Conservation (phyloP, 192 early-diverging fungal genomes). For the Jimgerdemannia flammicorona region DNA sequence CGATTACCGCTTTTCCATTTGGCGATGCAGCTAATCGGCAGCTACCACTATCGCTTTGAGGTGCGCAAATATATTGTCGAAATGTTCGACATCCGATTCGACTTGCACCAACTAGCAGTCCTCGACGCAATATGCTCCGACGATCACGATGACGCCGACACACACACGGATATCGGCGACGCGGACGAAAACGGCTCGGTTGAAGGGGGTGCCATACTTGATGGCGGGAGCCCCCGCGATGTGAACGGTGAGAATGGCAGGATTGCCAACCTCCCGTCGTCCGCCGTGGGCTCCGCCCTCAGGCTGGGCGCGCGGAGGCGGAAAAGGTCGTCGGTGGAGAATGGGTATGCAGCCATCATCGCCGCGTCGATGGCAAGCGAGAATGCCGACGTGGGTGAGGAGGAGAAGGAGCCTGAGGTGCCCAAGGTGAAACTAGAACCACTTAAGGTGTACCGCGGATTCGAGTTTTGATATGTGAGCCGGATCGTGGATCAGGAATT, state of each 20-base stretch:
- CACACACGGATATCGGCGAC: not conserved
- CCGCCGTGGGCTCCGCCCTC: too few relatives aligned
- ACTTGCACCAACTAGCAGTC: constrained; percentile 32
- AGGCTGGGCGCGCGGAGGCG: not conserved
- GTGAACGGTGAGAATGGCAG: not conserved
- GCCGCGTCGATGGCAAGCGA: not conserved
- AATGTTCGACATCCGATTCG: constrained; percentile 69
- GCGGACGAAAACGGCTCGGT: not conserved
- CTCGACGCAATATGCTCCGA: constrained; percentile 32
- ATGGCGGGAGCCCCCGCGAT: not conserved
- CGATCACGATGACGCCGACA: not conserved
- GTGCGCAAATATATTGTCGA: constrained; percentile 72
- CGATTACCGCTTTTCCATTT: constrained; percentile 51
- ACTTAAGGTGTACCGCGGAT: not conserved
- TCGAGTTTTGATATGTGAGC: not conserved
- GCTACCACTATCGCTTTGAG: constrained; percentile 70
- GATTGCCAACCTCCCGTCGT: too few relatives aligned
- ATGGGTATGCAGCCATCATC: not conserved
- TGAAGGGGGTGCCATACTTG: not conserved
- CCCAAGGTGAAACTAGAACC: constrained; percentile 10
- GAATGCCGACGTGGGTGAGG: not conserved
- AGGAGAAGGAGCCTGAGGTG: constrained; percentile 5
- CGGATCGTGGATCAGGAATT: not conserved
- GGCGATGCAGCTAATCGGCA: constrained; percentile 56
- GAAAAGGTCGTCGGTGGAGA: not conserved